These are phyloP conservation scores for Pholiota molesta DNA, from an alignment of 768 basidiomycete genomes.

Conservation along the genomic window DNA sequence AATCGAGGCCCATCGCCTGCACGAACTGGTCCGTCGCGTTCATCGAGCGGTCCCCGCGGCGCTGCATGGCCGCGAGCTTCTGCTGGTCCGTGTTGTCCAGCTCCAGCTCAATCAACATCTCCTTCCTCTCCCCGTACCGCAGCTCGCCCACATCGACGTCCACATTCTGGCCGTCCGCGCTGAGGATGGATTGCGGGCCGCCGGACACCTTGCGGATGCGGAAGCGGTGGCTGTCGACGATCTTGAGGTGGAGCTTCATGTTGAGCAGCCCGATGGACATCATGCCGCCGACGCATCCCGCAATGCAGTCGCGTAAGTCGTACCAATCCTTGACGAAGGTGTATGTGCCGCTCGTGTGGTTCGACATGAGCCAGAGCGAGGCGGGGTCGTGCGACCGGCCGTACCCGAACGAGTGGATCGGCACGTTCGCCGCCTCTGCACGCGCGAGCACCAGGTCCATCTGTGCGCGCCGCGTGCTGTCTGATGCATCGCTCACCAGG, in stretches of 20 bases:
- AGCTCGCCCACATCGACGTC: constrained; percentile 95
- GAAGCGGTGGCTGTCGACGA: constrained; percentile 90
- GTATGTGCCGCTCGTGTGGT: constrained; percentile 96
- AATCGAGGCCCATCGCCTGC: constrained; percentile 80
- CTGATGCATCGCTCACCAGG: constrained; percentile 90
- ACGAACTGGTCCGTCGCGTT: constrained; percentile 92
- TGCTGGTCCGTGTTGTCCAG: constrained; percentile 76
- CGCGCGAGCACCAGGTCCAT: constrained; percentile 98
- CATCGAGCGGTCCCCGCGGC: constrained; percentile 40
- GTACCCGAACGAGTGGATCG: constrained; percentile 97
- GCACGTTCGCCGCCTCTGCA: constrained; percentile 94
- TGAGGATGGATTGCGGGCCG: constrained; percentile 82
- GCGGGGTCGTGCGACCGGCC: constrained; percentile 97
- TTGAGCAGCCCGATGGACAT: constrained; percentile 92
- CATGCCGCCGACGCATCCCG: constrained; percentile 95
- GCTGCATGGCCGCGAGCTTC: constrained; percentile 23
- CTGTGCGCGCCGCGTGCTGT: constrained; percentile 90
- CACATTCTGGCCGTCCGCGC: constrained; percentile 91
- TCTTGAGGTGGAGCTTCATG: constrained; percentile 95
- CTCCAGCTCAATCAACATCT: constrained; percentile 97
- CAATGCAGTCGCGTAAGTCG: constrained; percentile 88
- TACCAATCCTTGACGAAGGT: constrained; percentile 99
- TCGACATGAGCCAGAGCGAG: constrained; percentile 98
- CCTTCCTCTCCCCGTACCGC: constrained; percentile 94
- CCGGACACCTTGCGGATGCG: constrained; percentile 94